Conservation (phyloP, 1,284 basidiomycete genomes). For the Pterulicium gracile region DNA sequence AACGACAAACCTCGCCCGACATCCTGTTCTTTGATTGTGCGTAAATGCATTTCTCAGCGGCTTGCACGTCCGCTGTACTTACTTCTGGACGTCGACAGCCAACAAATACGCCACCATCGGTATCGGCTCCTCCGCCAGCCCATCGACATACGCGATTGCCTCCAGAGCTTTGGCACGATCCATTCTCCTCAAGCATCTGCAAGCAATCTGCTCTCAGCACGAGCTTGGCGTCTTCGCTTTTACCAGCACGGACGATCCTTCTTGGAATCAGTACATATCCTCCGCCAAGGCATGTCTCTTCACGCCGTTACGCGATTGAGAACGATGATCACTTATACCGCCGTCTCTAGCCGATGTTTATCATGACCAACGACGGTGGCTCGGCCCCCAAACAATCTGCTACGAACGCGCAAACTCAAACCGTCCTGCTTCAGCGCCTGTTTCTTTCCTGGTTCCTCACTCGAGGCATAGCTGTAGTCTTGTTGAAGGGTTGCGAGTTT, state of each 20-base stretch:
- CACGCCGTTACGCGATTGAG: conserved; percentile 1
- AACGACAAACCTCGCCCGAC: conserved; percentile 45
- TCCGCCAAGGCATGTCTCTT: conserved; percentile 29
- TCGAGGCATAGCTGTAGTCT: conserved; percentile 37
- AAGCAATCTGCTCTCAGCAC: conserved; percentile 17
- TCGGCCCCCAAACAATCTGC: conserved; percentile 11
- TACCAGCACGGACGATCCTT: conserved; percentile 27
- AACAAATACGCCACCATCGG: conserved; percentile 28
- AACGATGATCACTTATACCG: conserved; percentile 5
- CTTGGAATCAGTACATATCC: conserved; percentile 36
- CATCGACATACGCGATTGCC: conserved; percentile 23
- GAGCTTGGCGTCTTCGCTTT: conserved; percentile 34
- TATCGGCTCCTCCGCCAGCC: conserved; percentile 22
- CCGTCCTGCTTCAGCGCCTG: conserved; percentile 33
- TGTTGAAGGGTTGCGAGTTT: conserved; percentile 42
- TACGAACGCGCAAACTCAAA: conserved; percentile 15
- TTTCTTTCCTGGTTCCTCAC: conserved; percentile 38
- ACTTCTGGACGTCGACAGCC: no score
- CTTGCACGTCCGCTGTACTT: not conserved
- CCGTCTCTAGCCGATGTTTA: conserved; percentile 49
- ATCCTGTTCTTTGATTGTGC: conserved; percentile 52
- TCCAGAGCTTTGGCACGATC: conserved; percentile 41
- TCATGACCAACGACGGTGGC: conserved; percentile 46
- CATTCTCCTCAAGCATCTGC: conserved; percentile 40
- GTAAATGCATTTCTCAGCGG: conserved; percentile 9